Base-by-base conservation (phyloP, 1,284 basidiomycete species). In the Cutaneotrichosporon sp. region DNA sequence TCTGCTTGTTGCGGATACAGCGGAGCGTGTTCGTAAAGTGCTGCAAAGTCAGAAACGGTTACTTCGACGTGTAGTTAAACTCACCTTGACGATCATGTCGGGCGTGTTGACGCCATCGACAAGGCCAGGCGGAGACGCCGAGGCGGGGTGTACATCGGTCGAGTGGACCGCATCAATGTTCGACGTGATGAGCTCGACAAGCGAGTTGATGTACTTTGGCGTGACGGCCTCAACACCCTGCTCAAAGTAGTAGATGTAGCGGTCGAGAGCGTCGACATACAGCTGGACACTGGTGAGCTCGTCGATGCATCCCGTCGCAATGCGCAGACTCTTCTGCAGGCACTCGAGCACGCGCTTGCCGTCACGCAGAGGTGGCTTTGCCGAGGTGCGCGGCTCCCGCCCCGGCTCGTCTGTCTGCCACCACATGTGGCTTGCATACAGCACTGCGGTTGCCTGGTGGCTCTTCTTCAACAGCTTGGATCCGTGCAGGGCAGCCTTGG, bases 271-370 rank as follows among this genome's bases (percentile, higher is more conserved):
- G 70, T 96, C 90, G 63, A 88, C 89, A 71, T 94, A 96, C 4
- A 97, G 79, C 70, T 96, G 91, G 2, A 93, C 86, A 1, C 86
- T 93, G 34, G 94, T 88, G 60, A 97, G 87, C 66, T 94, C 90
- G 73, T 96, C 92, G 53, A 90, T 92, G 27, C 89, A 88, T 3
- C 88, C 90, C 64, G 90, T 90, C 3, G 92, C 92, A 63, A 94
- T 96, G 4, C 92, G 83, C 22, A 96, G 78, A 6, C 89, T 87
- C 73, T 96, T 96, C 71, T 96, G 92, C 31, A 97, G 78, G 64
- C 92, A 97, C 72, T 97, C 92, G 27, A 97, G 78, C 0, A 96
- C 91, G 33, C 92, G 88, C 68, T 94, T 94, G 75, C 90, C 92
- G 69, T 96, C 92, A 62, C 89, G 86, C 68, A 87, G 88, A 25